Evolutionary conservation across 1,284 basidiomycete species (phyloP), one percentile per base, ranked within the genome.

Genomic region (Inonotus hispidus): DNA sequence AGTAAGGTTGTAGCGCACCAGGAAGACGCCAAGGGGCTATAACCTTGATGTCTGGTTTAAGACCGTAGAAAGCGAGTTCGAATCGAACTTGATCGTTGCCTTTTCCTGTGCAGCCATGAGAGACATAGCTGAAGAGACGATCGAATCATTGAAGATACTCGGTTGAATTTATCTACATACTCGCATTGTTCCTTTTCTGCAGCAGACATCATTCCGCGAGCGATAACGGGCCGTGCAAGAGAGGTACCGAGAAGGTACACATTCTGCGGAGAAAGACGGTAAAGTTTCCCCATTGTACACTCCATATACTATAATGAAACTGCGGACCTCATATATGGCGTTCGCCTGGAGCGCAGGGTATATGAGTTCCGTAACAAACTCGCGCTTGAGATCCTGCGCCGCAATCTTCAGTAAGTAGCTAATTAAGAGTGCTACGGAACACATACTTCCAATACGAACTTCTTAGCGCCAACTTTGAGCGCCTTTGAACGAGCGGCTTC

Each of bases 11-110:
- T 25, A 46, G 19, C 50, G 16, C 37, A 92, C 92, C 90, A 66
- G 96, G 93, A 66, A 95, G 85, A 67, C 96, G 88, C 96, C 96
- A 99, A 41, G 96, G 96, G 19, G 96, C 95, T 70, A 99, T 88
- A 71, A 99, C 95, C 78, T 98, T 98, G 85, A 99, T 98, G 71
- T 94, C 91, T 56, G 96, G 95, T 75, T 97, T 95, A 70, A 99
- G 84, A 60, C 95, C 96, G 75, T 99, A 99, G 81, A 99, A 99
- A 8, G 97, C 95, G 62, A 99, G 88, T 74, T 99, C 97, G 75
- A 99, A 99, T 64, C 97, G 92, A 68, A 99, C 96, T 79, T 99
- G 97, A 76, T 99, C 96, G 75, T 99, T 99, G 61, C 96, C 96
- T 80, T 99, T 99, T 62, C 96, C 96, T 53, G 96, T 99, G 83